Evolutionary conservation across 495 filamentous ascomycete genomes (phyloP), one percentile per base, ranked within the genome.

Genomic region (Durotheca rogersii): DNA sequence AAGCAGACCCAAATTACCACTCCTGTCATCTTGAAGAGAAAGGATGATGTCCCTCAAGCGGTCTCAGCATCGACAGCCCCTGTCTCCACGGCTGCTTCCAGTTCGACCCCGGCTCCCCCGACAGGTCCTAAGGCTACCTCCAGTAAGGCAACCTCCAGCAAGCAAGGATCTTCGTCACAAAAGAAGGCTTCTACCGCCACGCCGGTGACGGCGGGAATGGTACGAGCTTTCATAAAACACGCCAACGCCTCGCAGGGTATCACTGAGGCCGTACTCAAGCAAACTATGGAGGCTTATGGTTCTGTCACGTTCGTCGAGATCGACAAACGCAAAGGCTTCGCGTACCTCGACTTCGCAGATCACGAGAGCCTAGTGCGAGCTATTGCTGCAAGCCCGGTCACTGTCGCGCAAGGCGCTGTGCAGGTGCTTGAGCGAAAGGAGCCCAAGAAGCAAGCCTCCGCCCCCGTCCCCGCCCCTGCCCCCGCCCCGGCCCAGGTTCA

Each of bases 241-340:
- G 90, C 90, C 43, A 94, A 93, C 65, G 82, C 88, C 14, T 90
- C 89, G 1, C 90, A 95, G 65, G 90, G 90, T 12, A 86, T 96
- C 30, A 95, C 89, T 0, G 90, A 95, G 55, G 70, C 82, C 0
- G 66, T 88, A 0, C 78, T 96, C 3, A 80, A 84, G 50, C 76
- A 83, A 51, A 83, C 88, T 6, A 82, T 96, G 61, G 68, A 80
- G 27, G 62, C 68, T 1, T 92, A 86, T 51, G 90, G 90, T 12
- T 55, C 79, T 5, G 78, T 95, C 23, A 76, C 78, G 2, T 85
- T 81, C 51, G 87, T 93, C 1, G 90, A 95, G 58, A 92, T 96
- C 34, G 90, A 96, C 60, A 87, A 87, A 67, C 84, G 89, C 62
- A 96, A 96, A 67, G 90, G 90, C 1, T 94, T 94, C 58, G 90